A percentile compares a stretch with the other conserved stretches of the same genome.
Evolutionary conservation across 331 rosid species (phyloP).

Genomic region (Spiraea crenata): DNA sequence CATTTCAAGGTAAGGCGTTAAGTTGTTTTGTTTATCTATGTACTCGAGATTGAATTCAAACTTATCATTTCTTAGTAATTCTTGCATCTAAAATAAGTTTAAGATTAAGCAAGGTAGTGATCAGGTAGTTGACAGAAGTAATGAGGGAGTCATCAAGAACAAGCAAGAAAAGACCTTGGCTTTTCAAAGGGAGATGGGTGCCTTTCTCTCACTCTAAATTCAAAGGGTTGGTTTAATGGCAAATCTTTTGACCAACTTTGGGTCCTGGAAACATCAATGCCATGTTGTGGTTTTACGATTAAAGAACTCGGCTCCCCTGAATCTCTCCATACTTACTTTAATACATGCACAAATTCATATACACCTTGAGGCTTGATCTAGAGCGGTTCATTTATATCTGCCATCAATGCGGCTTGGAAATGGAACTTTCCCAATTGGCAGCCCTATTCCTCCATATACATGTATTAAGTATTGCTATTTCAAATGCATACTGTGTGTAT

Average conservation of each 20-base stretch:
- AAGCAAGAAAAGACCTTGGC: not conserved
- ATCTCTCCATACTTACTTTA: constrained; percentile 4
- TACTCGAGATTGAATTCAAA: too few relatives aligned
- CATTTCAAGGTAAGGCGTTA: too few relatives aligned
- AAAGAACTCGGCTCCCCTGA: constrained; percentile 11
- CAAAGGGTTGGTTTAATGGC: not conserved
- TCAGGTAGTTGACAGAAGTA: not conserved
- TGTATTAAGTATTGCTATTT: not conserved
- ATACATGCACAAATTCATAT: constrained; percentile 22
- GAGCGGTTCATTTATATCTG: constrained; percentile 19
- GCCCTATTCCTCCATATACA: constrained; percentile 1
- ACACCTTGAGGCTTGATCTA: constrained; percentile 24
- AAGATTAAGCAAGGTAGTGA: too few relatives aligned
- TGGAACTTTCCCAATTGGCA: constrained; percentile 16
- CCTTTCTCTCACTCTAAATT: constrained; percentile 7
- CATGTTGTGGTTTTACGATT: constrained; percentile 5
- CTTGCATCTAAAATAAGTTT: too few relatives aligned
- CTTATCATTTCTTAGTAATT: too few relatives aligned
- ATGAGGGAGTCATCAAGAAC: not conserved
- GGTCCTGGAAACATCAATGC: constrained; percentile 25
- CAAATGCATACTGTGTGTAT: too few relatives aligned
- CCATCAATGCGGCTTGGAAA: constrained; percentile 25
- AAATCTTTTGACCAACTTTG: constrained; percentile 22
- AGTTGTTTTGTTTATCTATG: too few relatives aligned
- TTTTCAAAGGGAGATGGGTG: constrained; percentile 9